Conservation (phyloP, 352 stramenopile genomes). For the Plasmopara halstedii region DNA sequence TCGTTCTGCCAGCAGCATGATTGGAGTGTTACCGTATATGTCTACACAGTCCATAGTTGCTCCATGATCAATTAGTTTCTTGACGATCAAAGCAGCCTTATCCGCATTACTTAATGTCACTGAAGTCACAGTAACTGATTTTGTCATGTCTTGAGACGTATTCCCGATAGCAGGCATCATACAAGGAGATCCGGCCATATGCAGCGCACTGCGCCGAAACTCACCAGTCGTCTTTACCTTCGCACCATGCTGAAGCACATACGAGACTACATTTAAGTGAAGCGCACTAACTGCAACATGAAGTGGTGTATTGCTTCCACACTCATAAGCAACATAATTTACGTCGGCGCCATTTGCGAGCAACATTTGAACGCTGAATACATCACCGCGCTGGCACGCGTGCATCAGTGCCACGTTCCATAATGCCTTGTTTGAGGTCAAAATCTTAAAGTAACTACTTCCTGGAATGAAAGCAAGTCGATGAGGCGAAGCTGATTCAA, state of each 20-base stretch:
- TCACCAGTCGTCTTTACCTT: slow-evolving; percentile 72
- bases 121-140: slow-evolving; percentile 14
- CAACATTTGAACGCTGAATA: slow-evolving; percentile 84
- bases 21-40: slow-evolving; percentile 75
- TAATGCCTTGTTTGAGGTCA: slow-evolving; percentile 79
- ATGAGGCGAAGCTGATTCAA: slow-evolving; percentile 61
- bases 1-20: slow-evolving; percentile 73
- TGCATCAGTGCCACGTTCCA: slow-evolving; percentile 87
- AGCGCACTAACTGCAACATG: slow-evolving; percentile 73
- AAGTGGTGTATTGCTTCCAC: slow-evolving; percentile 67
- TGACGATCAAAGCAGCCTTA: slow-evolving; percentile 70
- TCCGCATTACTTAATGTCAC: slow-evolving; percentile 35
- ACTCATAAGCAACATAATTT: slow-evolving; percentile 82
- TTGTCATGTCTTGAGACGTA: slow-evolving; percentile 18
- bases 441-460: slow-evolving; percentile 82
- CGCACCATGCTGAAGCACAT: slow-evolving; percentile 77
- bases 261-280: slow-evolving; percentile 84
- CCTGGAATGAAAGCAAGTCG: slow-evolving; percentile 79
- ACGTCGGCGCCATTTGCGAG: slow-evolving; percentile 81
- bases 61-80: slow-evolving; percentile 74
- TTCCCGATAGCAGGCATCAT: slow-evolving; percentile 41
- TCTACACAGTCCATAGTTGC: slow-evolving; percentile 56
- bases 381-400: slow-evolving; percentile 75
- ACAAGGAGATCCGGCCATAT: slow-evolving; percentile 72
- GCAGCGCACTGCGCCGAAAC: slow-evolving; percentile 57